Evolutionary conservation across 75 land plant species (phyloP), one percentile per base, ranked within the genome.

Genomic region (Pinus taeda): DNA sequence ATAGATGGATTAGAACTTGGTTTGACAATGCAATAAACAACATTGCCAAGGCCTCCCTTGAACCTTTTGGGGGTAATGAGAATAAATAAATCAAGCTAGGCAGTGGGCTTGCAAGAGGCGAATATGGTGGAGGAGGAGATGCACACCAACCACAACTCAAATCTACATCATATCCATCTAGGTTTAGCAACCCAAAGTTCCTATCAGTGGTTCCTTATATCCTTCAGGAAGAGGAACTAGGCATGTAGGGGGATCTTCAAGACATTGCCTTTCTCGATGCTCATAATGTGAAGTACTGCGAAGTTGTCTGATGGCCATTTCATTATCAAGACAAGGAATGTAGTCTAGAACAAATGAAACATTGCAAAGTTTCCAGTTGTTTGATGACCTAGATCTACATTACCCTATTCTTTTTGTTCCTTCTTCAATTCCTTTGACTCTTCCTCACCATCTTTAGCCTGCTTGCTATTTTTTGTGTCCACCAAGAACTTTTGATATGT

Each of bases 331-430:
- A 58, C 93, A 91, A 53, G 93, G 93, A 5, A 91, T 89, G 78
- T 86, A 91, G 45, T 89, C 99, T 21, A 88, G 75, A 8, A 93
- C 90, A 11, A 90, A 88, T 11, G 88, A 86, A 59, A 76, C 87
- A 69, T 84, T 88, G 73, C 99, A 97, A 1, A 92, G 80, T 78
- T 82, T 79, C 99, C 99, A 97, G 11, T 78, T 89, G 3, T 83
- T 13, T 77, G 85, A 49, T 75, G 60, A 3, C 45, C 71, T 9
- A 69, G n/a, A 22, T 73, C 74, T 11, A 22, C 59, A n/a, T 14
- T 74, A 57, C 21, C 57, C 14, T 45, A 67, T 14, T 37, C 77
- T 20, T 79, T 73, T 4, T 78, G 63, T 57, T 53, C 78, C 2
- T 61, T 65, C 12, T 42, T 30, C 30, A 74, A 73, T 63, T 63